These are phyloP conservation scores for Dryadomyces quercivorus DNA, from an alignment of 2,329 filamentous ascomycete genomes.

Conservation along the genomic window DNA sequence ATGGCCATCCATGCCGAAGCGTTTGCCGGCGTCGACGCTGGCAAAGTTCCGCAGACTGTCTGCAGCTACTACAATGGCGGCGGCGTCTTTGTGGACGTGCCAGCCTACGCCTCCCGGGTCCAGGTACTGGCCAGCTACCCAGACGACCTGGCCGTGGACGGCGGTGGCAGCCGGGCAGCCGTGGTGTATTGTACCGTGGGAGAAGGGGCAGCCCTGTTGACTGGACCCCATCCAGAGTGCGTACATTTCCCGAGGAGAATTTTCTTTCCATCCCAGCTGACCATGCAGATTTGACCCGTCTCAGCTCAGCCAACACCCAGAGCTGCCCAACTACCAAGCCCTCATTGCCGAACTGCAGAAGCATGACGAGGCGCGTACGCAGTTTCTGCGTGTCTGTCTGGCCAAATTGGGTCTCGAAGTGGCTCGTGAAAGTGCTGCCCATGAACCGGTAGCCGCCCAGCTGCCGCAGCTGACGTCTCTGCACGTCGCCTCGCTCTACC, in stretches of 20 bases:
- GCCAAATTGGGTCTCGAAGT: slow-evolving; percentile 71
- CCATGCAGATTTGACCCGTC: slow-evolving; percentile 60
- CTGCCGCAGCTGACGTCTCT: slow-evolving; percentile 69
- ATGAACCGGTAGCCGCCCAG: slow-evolving; percentile 28
- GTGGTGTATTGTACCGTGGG: slow-evolving; percentile 76
- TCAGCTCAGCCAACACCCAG: slow-evolving; percentile 59
- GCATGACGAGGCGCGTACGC: slow-evolving; percentile 54
- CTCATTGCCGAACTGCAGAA: slow-evolving; percentile 55
- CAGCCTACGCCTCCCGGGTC: slow-evolving; percentile 44
- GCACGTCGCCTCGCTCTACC: slow-evolving; percentile 62
- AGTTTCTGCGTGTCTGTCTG: slow-evolving; percentile 71
- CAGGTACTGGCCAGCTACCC: slow-evolving; percentile 74
- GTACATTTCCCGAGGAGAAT: slow-evolving; percentile 4
- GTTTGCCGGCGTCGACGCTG: slow-evolving; percentile 27
- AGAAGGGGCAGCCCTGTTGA: slow-evolving; percentile 66
- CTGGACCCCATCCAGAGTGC: slow-evolving; percentile 85
- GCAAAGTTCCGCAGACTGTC: slow-evolving; percentile 47
- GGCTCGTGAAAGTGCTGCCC: slow-evolving; percentile 38
- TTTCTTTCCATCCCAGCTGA: too few species aligned
- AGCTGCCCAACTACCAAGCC: slow-evolving; percentile 55
- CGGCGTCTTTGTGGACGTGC: slow-evolving; percentile 78
- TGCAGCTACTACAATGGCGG: slow-evolving; percentile 88
- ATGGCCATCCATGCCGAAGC: slow-evolving; percentile 51
- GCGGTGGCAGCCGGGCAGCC: slow-evolving; percentile 60
- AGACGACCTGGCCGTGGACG: slow-evolving; percentile 62